Evolutionary conservation across 129 eudicot species (phyloP), one percentile per base, ranked within the genome.

Genomic region (Saussurea involucrata): DNA sequence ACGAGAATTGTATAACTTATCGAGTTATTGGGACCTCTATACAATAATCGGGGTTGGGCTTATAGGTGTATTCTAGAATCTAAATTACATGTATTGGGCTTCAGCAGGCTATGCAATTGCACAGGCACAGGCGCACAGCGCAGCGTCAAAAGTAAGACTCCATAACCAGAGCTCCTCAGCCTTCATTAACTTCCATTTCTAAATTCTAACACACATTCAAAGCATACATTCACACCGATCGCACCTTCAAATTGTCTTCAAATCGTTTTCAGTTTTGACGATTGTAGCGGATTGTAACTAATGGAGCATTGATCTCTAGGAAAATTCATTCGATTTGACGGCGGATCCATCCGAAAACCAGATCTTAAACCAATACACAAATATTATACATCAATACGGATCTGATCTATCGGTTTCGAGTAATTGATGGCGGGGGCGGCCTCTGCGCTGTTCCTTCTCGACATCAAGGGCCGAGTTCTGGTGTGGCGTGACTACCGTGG

Each of bases 401-500:
- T 34, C 75, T 71, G 82, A 76, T 77, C 71, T 57, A 46, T 71
- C 63, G 44, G 13, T 18, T 17, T 8, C n/a, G 32, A 33, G 42
- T 34, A 24, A 75, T 71, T 25, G 66, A 92, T 92, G 92, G 86
- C 98, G 24, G 98, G 98, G 73, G 98, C 98, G 85, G 98, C 96
- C 81, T 93, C 98, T 55, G 98, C 98, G 88, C 96, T 93, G 81
- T 93, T 90, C 88, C 88, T 93, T 73, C 87, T 93, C 28, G 98
- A 93, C 73, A 93, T 90, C 75, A 93, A 90, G 32, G 98, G 98
- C 80, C 89, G 95, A 28, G 98, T 93, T 75, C 91, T 93, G 65
- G 96, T 93, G 18, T 93, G 97, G 96, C 92, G 98, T 20, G 97
- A 93, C 80, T 93, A 87, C 89, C 98, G 98, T 65, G 98, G 98